phyloP scores from a whole-genome alignment of 257 asterid species.

The Ballota nigra region DNA sequence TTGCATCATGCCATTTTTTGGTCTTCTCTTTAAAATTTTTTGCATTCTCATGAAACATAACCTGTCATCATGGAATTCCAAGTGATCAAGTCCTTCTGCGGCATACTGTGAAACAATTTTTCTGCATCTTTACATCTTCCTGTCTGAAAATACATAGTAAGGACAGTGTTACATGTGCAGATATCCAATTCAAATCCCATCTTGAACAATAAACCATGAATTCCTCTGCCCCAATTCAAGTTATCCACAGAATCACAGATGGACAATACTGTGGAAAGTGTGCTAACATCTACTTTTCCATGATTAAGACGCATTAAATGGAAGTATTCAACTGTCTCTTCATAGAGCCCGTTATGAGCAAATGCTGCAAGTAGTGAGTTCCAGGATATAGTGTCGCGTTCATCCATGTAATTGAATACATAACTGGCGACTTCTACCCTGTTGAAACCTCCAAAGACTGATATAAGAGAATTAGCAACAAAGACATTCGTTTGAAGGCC shows the following conservation, averaged over 20 bases:
- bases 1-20: too few species aligned
- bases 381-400: conserved; percentile 75
- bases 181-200: conserved; percentile 57
- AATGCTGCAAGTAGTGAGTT: conserved; percentile 75
- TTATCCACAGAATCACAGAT: conserved; percentile 45
- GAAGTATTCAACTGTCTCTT: conserved; percentile 51
- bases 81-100: conserved; percentile 63
- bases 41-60: too few species aligned
- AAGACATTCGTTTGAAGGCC: conserved; percentile 64
- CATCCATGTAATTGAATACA: conserved; percentile 57
- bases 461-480: conserved; percentile 73
- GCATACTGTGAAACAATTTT: conserved; percentile 50
- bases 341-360: conserved; percentile 46
- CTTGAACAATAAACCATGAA: conserved; percentile 75
- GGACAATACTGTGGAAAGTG: conserved; percentile 64
- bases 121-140: conserved; percentile 56
- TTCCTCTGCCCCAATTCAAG: conserved; percentile 69
- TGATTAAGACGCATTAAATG: conserved; percentile 63
- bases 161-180: conserved; percentile 66
- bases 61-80: conserved; percentile 93
- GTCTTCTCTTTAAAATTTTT: too few species aligned
- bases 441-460: conserved; percentile 55
- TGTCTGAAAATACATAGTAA: conserved; percentile 68
- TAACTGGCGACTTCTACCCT: conserved; percentile 42
- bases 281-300: conserved; percentile 54